A percentile compares a stretch with the other conserved stretches of the same genome.
phyloP scores from a whole-genome alignment of 345 rosid species.

The Hibiscus mutabilis region DNA sequence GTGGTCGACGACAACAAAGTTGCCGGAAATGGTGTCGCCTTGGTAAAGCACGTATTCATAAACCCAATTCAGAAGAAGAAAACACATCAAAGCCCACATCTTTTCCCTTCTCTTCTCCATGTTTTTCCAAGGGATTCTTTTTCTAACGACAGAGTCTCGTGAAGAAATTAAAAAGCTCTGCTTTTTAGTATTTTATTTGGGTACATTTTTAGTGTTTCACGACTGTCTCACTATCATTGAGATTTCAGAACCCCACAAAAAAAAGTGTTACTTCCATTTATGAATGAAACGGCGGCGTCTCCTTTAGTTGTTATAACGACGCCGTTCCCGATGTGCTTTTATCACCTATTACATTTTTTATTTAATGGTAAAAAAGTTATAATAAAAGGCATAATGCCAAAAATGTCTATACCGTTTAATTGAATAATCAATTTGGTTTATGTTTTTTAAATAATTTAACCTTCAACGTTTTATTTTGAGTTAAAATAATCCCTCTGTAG shows the following conservation, averaged over 20 bases:
- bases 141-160: not conserved
- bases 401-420: too few relatives aligned
- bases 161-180: not conserved
- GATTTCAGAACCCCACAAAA: too few relatives aligned
- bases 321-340: not conserved
- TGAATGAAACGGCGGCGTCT: not conserved
- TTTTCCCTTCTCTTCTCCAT: slow-evolving; percentile 35
- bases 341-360: not conserved
- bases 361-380: too few relatives aligned
- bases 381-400: too few relatives aligned
- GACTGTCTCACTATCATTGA: not conserved
- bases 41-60: slow-evolving; percentile 91
- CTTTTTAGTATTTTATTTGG: not conserved
- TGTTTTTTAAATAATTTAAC: too few relatives aligned
- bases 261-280: too few relatives aligned
- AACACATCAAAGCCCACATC: slow-evolving; percentile 26
- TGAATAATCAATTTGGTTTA: too few relatives aligned
- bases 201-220: not conserved
- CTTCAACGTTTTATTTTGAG: too few relatives aligned
- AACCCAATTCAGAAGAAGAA: slow-evolving; percentile 35
- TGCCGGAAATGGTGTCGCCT: slow-evolving; percentile 83
- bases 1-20: slow-evolving; percentile 96
- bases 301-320: not conserved
- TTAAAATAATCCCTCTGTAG: too few relatives aligned
- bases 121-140: slow-evolving; percentile 2